A percentile compares a stretch with the other conserved stretches of the same genome.
Evolutionary conservation across 2,329 filamentous ascomycete species (phyloP).

Genomic region (Trichoderma sp.): DNA sequence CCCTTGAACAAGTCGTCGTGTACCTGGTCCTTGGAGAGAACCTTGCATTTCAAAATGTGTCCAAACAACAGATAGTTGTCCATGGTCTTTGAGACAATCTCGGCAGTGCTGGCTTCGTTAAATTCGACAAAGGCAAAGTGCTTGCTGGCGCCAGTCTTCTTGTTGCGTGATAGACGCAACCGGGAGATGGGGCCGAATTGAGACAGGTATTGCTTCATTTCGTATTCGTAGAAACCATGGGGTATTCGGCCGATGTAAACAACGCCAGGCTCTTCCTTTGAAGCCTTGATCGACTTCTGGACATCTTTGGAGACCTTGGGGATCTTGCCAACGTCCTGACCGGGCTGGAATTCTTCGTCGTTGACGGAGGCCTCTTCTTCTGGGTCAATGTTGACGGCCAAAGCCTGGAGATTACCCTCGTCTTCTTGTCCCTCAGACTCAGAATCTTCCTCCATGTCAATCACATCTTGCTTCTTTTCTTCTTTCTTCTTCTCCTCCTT

Average conservation of each 20-base stretch:
- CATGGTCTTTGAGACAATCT: slow-evolving; percentile 94
- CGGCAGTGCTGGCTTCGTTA: slow-evolving; percentile 69
- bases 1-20: slow-evolving; percentile 85
- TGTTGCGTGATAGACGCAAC: slow-evolving; percentile 85
- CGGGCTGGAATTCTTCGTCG: slow-evolving; percentile 43
- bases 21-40: slow-evolving; percentile 72
- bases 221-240: slow-evolving; percentile 92
- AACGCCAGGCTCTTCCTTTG: slow-evolving; percentile 64
- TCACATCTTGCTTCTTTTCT: slow-evolving; percentile 32
- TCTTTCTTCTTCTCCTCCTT: slow-evolving; percentile 26
- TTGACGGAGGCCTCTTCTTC: slow-evolving; percentile 43
- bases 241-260: slow-evolving; percentile 90
- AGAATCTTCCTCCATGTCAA: slow-evolving; percentile 32
- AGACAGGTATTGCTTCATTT: slow-evolving; percentile 90
- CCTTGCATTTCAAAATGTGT: slow-evolving; percentile 85
- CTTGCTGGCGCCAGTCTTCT: slow-evolving; percentile 84
- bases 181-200: slow-evolving; percentile 84
- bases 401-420: slow-evolving; percentile 40
- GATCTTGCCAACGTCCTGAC: slow-evolving; percentile 51
- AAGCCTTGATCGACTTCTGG: slow-evolving; percentile 42
- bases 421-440: slow-evolving; percentile 43
- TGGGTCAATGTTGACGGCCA: slow-evolving; percentile 46
- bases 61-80: slow-evolving; percentile 95
- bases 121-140: slow-evolving; percentile 97
- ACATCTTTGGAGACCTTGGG: slow-evolving; percentile 48